phyloP scores from a whole-genome alignment of 2,329 filamentous ascomycete genomes.

The Orbilia blumenaviensis region DNA sequence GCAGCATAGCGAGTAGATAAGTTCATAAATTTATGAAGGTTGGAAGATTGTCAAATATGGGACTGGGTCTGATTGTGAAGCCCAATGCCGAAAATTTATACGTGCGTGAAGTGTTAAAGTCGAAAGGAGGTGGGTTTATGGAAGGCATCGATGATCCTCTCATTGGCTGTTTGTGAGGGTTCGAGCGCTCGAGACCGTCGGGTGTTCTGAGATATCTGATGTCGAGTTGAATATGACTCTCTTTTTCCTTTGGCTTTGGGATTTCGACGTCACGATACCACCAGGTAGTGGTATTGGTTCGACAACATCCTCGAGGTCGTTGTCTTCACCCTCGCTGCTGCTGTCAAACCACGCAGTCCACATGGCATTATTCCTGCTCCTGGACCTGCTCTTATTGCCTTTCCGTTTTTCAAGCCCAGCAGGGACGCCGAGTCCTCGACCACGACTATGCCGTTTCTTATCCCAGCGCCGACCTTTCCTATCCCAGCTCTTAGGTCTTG shows the following conservation, averaged over 20 bases:
- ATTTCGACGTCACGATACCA: slow-evolving; percentile 46
- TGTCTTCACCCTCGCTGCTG: slow-evolving; percentile 35
- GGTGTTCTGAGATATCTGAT: slow-evolving; percentile 46
- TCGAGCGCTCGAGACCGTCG: slow-evolving; percentile 34
- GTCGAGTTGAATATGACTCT: slow-evolving; percentile 50
- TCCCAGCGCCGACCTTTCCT: slow-evolving; percentile 30
- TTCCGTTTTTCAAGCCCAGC: slow-evolving; percentile 46
- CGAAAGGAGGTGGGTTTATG: background rate
- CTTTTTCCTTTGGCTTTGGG: slow-evolving; percentile 38
- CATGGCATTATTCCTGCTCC: slow-evolving; percentile 38
- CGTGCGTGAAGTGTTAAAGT: background rate
- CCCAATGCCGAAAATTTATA: background rate
- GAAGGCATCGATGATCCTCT: background rate
- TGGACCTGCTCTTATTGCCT: slow-evolving; percentile 42
- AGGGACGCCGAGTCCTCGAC: slow-evolving; percentile 25
- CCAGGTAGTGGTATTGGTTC: slow-evolving; percentile 49
- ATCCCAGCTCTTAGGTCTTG: slow-evolving; percentile 51
- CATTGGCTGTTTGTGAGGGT: slow-evolving; percentile 28
- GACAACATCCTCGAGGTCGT: slow-evolving; percentile 33
- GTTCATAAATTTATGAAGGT: slow-evolving; percentile 10
- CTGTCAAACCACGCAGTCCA: slow-evolving; percentile 53
- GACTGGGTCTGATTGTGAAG: background rate
- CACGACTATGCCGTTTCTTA: slow-evolving; percentile 45
- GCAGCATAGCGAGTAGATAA: slow-evolving; percentile 8
- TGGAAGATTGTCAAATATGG: background rate